Conservation (phyloP, 2,329 filamentous ascomycete species). For the Microsporum ferrugineum region DNA sequence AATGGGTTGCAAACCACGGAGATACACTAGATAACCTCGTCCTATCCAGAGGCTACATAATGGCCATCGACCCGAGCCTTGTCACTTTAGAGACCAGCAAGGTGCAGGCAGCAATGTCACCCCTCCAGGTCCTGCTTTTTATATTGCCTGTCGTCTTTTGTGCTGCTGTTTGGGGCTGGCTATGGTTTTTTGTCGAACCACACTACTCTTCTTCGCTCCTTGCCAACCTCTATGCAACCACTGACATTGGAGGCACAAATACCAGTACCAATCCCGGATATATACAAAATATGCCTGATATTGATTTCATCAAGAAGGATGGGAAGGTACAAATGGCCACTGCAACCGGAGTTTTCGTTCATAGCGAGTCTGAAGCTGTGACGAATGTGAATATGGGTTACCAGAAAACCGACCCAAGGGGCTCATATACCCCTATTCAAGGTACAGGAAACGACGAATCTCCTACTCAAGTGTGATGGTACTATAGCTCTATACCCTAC, state of each 20-base stretch:
- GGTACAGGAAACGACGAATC: not conserved
- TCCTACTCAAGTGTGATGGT: not conserved
- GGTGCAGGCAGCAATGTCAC: constrained; percentile 10
- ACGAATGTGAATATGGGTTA: not conserved
- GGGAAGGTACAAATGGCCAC: constrained; percentile 9
- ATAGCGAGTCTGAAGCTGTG: constrained; percentile 1
- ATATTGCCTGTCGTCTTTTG: constrained; percentile 9
- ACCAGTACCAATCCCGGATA: constrained; percentile 11
- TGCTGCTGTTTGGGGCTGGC: constrained; percentile 6
- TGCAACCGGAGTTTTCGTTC: constrained; percentile 10
- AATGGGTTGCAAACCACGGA: constrained; percentile 10
- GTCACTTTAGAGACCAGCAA: constrained; percentile 7
- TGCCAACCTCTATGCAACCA: constrained; percentile 12
- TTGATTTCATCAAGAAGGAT: constrained; percentile 9
- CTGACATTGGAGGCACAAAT: constrained; percentile 7
- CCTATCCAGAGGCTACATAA: constrained; percentile 11
- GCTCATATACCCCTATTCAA: constrained; percentile 5
- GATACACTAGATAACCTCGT: constrained; percentile 7
- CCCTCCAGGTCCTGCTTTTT: constrained; percentile 10
- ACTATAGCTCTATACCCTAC: not conserved
- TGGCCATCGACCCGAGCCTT: constrained; percentile 8
- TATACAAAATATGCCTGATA: constrained; percentile 11
- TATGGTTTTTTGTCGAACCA: constrained; percentile 6
- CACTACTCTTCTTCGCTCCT: constrained; percentile 12
- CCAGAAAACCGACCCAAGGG: constrained; percentile 1